Base-by-base conservation (phyloP, 257 asterid species). In the Rhazya stricta region DNA sequence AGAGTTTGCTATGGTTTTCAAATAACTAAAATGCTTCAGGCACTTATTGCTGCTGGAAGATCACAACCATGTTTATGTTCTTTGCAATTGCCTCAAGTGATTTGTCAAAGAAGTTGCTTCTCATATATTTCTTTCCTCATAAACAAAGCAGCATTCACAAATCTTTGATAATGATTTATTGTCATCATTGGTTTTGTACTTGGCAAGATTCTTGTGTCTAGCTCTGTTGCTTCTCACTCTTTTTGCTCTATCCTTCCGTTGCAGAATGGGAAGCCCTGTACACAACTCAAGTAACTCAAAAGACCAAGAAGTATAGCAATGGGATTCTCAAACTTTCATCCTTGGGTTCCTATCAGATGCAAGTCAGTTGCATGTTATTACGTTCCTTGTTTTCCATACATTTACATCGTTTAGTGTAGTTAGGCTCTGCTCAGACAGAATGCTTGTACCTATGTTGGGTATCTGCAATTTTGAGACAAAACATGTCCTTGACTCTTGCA, bases 251-350 rank as follows among this genome's bases (percentile, higher is more conserved):
- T 67, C 68, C 57, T 51, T 23, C 21, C 3, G 41, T 19, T 78
- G 74, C 84, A 82, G 85, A 79, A 79, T 82, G 82, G 82, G 81
- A 79, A 62, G 85, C 69, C 42, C 79, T 75, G 80, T 82, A 82
- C 77, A 82, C 85, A 25, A 58, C 72, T 67, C 79, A 81, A 69
- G 30, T 78, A 69, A 77, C 77, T 70, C 83, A 75, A 48, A 82
- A 74, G 45, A 32, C 54, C 32, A 76, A 82, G 77, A 82, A 60
- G 54, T 79, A 79, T 76, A 51, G 68, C 37, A 71, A 51, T 72
- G 85, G 85, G 61, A 76, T 76, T 67, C 83, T 82, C 71, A 79
- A 53, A 60, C 76, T 79, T 76, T 69, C 74, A 37, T 48, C 78
- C 46, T 72, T 76, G 50, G 83, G 85, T 72, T 76, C 83, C 48